Conservation (phyloP, 495 filamentous ascomycete species). For the Neurospora cerealis region DNA sequence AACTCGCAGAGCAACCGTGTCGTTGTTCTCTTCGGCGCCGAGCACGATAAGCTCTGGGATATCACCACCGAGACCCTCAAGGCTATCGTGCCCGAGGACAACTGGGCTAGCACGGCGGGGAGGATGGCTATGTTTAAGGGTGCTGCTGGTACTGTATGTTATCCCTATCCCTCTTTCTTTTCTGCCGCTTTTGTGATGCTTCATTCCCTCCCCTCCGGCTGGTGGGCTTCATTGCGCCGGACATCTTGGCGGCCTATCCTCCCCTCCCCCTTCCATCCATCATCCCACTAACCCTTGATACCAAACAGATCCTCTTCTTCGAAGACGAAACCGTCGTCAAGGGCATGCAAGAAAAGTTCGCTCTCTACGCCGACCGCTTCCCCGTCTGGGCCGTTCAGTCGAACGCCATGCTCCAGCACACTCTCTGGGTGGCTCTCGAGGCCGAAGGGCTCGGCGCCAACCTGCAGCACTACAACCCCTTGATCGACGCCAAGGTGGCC, state of each 20-base stretch:
- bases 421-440: conserved; percentile 56
- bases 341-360: conserved; percentile 41
- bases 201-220: not conserved
- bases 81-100: conserved; percentile 45
- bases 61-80: conserved; percentile 44
- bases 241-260: not conserved
- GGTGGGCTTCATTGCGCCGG: not conserved
- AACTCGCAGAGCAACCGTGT: conserved; percentile 56
- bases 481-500: conserved; percentile 48
- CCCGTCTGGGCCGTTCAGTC: conserved; percentile 51
- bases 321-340: conserved; percentile 45
- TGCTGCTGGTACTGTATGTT: conserved; percentile 48
- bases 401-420: conserved; percentile 57
- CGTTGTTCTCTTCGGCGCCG: conserved; percentile 50
- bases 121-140: conserved; percentile 43
- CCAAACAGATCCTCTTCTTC: conserved; percentile 50
- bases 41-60: conserved; percentile 59
- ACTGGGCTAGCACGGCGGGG: conserved; percentile 36
- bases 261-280: not conserved
- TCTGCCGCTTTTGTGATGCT: not conserved
- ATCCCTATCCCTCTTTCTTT: not conserved
- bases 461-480: conserved; percentile 67
- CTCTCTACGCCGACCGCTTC: conserved; percentile 50
- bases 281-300: not conserved
- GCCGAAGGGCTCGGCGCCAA: conserved; percentile 62